phyloP scores from a whole-genome alignment of 805 yeast genomes.

The Candida michaelii region DNA sequence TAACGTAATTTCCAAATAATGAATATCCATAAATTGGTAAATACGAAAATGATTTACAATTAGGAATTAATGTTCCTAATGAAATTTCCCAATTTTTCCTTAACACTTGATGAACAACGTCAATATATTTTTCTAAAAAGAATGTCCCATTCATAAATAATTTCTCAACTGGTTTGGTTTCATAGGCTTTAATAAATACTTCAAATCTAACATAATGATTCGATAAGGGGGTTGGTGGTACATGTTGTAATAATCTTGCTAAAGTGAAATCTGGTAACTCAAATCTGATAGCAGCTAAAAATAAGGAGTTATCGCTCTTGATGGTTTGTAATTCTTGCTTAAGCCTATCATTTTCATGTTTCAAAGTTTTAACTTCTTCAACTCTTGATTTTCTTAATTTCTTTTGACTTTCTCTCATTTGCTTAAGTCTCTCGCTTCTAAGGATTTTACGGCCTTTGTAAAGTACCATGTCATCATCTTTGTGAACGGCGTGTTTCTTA shows the following conservation, averaged over 20 bases:
- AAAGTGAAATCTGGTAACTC: conserved; percentile 8
- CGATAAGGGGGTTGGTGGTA: conserved; percentile 3
- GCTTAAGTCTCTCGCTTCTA: conserved; percentile 9
- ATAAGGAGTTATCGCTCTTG: conserved; percentile 5
- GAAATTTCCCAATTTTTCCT: conserved; percentile 1
- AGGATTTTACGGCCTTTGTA: conserved; percentile 10
- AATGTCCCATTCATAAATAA: background rate
- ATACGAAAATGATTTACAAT: conserved; percentile 8
- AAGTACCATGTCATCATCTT: conserved; percentile 7
- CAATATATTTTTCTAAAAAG: background rate
- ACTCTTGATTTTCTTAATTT: conserved; percentile 7
- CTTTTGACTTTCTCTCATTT: conserved; percentile 12
- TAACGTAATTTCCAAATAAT: conserved; percentile 9
- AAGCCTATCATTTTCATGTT: conserved; percentile 6
- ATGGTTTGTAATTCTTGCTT: conserved; percentile 1
- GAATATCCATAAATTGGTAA: conserved; percentile 10
- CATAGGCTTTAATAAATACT: conserved; percentile 4
- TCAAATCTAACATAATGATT: background rate
- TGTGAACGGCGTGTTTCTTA: too few species aligned
- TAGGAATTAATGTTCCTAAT: background rate
- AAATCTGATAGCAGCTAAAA: background rate
- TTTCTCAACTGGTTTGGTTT: conserved; percentile 1
- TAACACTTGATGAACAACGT: background rate
- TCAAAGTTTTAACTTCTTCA: background rate
- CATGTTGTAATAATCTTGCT: conserved; percentile 7